A percentile compares a stretch with the other conserved stretches of the same genome.
These are phyloP conservation scores for Xylaria sp. DNA, from an alignment of 495 filamentous ascomycete species.

Conservation along the genomic window DNA sequence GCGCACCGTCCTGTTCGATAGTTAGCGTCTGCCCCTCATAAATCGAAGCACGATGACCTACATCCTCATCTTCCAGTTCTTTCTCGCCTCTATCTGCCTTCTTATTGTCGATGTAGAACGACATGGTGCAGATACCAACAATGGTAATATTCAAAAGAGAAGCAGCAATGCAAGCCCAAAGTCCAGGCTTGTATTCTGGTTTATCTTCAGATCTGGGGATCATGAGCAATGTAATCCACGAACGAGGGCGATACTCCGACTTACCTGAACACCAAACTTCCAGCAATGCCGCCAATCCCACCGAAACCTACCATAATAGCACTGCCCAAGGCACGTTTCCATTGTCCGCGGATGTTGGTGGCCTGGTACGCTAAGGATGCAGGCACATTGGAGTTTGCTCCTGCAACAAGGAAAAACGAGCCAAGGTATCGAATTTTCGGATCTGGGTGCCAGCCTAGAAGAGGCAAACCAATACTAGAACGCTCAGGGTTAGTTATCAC, in stretches of 20 bases:
- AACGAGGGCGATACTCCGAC: background rate
- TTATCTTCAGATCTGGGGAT: constrained; percentile 46
- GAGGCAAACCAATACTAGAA: constrained; percentile 7
- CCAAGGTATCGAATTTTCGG: constrained; percentile 63
- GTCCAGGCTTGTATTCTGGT: constrained; percentile 48
- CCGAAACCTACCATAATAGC: constrained; percentile 63
- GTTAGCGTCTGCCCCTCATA: constrained; percentile 7
- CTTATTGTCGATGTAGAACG: constrained; percentile 46
- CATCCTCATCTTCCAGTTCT: constrained; percentile 50
- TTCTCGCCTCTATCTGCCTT: constrained; percentile 54
- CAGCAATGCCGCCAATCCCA: constrained; percentile 66
- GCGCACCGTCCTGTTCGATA: constrained; percentile 46
- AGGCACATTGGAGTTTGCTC: constrained; percentile 64
- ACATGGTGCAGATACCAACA: constrained; percentile 41
- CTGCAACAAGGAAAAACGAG: constrained; percentile 63
- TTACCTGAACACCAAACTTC: constrained; percentile 62
- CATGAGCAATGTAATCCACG: constrained; percentile 16
- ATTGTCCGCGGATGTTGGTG: constrained; percentile 72
- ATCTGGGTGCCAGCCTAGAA: constrained; percentile 56
- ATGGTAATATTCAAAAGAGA: constrained; percentile 45
- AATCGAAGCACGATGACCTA: constrained; percentile 32
- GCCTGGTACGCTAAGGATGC: constrained; percentile 60
- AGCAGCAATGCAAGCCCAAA: constrained; percentile 54
- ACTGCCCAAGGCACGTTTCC: constrained; percentile 67
- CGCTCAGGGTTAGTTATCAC: background rate